Base-by-base conservation (phyloP, 768 basidiomycete species). In the Kondoa malvinella region DNA sequence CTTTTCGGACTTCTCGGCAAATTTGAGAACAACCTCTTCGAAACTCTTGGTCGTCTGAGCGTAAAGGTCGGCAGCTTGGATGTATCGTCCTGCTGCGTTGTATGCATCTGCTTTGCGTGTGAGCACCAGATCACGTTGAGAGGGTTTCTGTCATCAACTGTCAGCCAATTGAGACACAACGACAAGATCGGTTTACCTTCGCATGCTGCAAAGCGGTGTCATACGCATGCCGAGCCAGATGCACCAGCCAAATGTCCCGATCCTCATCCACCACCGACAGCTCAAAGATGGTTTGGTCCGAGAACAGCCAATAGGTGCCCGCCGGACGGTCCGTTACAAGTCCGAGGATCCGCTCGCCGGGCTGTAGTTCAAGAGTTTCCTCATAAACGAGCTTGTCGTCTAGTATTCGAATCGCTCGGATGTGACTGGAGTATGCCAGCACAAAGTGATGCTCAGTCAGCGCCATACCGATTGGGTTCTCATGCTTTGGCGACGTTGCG, bases 391-490 rank as follows among this genome's bases (percentile, higher is more conserved):
- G 77, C 71, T 84, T 83, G 71, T 92, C 89, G 72, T 90, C 85
- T 62, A 96, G 79, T 68, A 83, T 83, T 67, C 87, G 89, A 34
- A 96, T 81, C 2, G 84, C 90, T 16, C 85, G 79, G 12, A 96
- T 80, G 57, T 86, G 81, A 73, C 92, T 87, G 56, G 80, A 80
- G 78, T 90, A 94, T 2, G 97, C 80, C 2, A 96, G 77, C 25
- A 99, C 78, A 74, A 92, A 89, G 75, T 99, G 95, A 75, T 88
- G 95, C 74, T 94, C 88, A 0, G 92, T 94, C 66, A 95, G 78
- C 12, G 85, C 82, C 74, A 94, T 83, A 1, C 90, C 88, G 2
- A 84, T 71, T 0, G 94, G 92, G 17, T 82, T 74, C 64, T 83
- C 81, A 2, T 74, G 70, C 0, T 74, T 69, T 50, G 8, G 40